phyloP scores from a whole-genome alignment of 805 yeast species.

The Candida dendrica region DNA sequence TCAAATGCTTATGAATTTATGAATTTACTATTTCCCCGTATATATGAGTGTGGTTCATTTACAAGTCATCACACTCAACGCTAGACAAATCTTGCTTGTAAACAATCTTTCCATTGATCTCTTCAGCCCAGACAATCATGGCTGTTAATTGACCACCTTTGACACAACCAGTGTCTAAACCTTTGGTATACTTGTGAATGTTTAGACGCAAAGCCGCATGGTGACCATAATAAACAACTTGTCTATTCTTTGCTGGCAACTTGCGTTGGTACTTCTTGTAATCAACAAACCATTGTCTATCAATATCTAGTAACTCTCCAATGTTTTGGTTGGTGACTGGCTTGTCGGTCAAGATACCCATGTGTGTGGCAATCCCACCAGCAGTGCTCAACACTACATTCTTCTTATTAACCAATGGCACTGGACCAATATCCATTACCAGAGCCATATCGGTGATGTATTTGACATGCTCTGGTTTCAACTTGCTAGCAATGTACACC shows the following conservation, averaged over 20 bases:
- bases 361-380: conserved; percentile 67
- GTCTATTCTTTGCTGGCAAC: conserved; percentile 21
- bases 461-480: conserved; percentile 53
- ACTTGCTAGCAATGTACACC: conserved; percentile 10
- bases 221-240: conserved; percentile 74
- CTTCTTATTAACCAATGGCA: conserved; percentile 28
- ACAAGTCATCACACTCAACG: conserved; percentile 8
- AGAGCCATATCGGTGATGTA: conserved; percentile 60
- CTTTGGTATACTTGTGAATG: conserved; percentile 58
- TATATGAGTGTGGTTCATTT: background rate
- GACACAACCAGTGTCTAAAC: conserved; percentile 79
- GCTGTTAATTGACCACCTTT: conserved; percentile 68
- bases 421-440: conserved; percentile 54
- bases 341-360: conserved; percentile 56
- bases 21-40: background rate
- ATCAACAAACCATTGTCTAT: conserved; percentile 51
- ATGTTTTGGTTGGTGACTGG: conserved; percentile 45
- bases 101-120: conserved; percentile 1
- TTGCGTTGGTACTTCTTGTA: conserved; percentile 16
- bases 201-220: conserved; percentile 76
- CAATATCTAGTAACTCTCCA: conserved; percentile 56
- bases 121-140: conserved; percentile 20
- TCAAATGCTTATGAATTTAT: background rate
- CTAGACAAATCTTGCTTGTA: conserved; percentile 6
- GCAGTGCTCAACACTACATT: conserved; percentile 8